These are phyloP conservation scores for Rhodotorula graminis DNA, from an alignment of 768 basidiomycete genomes.

Conservation along the genomic window DNA sequence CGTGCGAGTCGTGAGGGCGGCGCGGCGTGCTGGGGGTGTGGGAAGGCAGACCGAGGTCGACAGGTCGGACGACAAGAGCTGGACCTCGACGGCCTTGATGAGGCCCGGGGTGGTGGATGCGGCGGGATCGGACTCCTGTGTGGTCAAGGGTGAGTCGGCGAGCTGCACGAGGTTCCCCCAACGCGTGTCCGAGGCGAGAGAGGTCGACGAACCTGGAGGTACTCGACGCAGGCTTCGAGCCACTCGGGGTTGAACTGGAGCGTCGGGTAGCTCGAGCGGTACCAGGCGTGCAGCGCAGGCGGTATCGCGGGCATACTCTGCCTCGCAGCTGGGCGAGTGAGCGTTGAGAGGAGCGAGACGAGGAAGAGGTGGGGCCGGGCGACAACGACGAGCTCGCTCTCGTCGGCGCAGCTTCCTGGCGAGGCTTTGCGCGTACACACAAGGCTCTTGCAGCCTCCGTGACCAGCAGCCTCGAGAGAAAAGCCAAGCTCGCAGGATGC, in stretches of 20 bases:
- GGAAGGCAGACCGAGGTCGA: slow-evolving; percentile 22
- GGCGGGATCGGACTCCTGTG: neutral
- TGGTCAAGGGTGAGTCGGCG: no score
- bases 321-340: no score
- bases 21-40: neutral
- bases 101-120: neutral
- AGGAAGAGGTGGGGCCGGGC: neutral
- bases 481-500: no score
- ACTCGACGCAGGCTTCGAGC: slow-evolving; percentile 28
- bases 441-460: no score
- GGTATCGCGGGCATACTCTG: neutral
- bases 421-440: no score
- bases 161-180: neutral
- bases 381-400: no score
- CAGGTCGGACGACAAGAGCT: slow-evolving; percentile 35
- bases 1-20: neutral
- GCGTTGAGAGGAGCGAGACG: no score
- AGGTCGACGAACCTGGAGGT: slow-evolving; percentile 17
- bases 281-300: slow-evolving; percentile 15
- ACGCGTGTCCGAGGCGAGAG: neutral
- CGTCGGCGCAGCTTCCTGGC: no score
- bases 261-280: slow-evolving; percentile 13
- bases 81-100: slow-evolving; percentile 31
- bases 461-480: no score
- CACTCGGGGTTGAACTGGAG: slow-evolving; percentile 27